These are phyloP conservation scores for Pisolithus albus DNA, from an alignment of 768 basidiomycete genomes.

Conservation along the genomic window DNA sequence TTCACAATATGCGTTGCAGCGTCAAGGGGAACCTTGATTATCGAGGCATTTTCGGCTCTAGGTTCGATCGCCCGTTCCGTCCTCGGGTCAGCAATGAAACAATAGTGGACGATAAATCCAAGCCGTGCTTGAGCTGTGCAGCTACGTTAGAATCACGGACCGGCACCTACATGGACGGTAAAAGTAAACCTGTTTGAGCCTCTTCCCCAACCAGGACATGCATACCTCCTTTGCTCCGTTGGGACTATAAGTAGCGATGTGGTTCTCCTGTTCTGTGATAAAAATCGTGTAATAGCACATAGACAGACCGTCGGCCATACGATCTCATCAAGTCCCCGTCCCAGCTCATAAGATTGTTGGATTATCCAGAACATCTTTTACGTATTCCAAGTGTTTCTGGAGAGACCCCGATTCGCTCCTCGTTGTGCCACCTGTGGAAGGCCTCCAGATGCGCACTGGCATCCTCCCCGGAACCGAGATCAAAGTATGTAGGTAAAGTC, in stretches of 20 bases:
- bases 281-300: too few relatives aligned
- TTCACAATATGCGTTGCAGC: constrained; percentile 16
- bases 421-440: constrained; percentile 47
- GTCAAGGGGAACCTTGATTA: constrained; percentile 20
- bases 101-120: constrained; percentile 32
- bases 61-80: constrained; percentile 39
- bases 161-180: not conserved
- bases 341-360: constrained; percentile 38
- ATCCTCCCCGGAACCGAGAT: constrained; percentile 12
- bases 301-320: too few relatives aligned
- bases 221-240: constrained; percentile 31
- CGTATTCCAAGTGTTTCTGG: constrained; percentile 38
- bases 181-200: constrained; percentile 34
- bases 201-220: constrained; percentile 44
- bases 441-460: constrained; percentile 32
- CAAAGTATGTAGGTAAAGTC: constrained; percentile 25
- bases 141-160: not conserved
- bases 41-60: constrained; percentile 23
- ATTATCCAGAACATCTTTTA: constrained; percentile 25
- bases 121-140: constrained; percentile 14
- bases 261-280: too few relatives aligned
- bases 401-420: constrained; percentile 40
- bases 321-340: constrained; percentile 32
- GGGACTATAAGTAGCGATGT: too few relatives aligned
- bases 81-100: constrained; percentile 39